Percentiles rank a stretch among this genome's conserved stretches.
These are phyloP conservation scores for Amanita phalloides DNA, from an alignment of 768 basidiomycete species.

Conservation along the genomic window DNA sequence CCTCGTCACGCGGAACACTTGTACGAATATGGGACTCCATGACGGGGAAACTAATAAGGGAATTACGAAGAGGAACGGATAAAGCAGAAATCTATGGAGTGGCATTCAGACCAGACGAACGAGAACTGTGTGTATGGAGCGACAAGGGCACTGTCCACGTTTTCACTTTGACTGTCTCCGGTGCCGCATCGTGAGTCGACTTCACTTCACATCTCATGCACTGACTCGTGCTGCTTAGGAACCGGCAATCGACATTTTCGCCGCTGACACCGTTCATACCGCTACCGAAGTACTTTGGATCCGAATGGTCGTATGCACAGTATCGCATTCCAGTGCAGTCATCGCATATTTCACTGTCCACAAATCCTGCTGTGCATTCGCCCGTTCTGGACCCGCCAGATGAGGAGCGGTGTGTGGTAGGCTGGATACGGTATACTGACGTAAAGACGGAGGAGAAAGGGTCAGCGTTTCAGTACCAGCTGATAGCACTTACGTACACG, in stretches of 20 bases:
- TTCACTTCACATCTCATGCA: constrained; percentile 1
- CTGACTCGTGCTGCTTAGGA: constrained; percentile 29
- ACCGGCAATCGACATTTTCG: constrained; percentile 78
- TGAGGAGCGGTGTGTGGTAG: constrained; percentile 79
- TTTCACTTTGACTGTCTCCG: constrained; percentile 63
- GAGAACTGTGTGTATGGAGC: constrained; percentile 84
- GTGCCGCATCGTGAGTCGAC: constrained; percentile 44
- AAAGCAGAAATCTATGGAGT: constrained; percentile 89
- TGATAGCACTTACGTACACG: constrained; percentile 76
- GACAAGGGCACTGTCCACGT: constrained; percentile 94
- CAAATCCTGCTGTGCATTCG: constrained; percentile 45
- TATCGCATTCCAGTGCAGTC: constrained; percentile 83
- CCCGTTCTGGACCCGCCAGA: constrained; percentile 54
- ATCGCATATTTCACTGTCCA: constrained; percentile 69
- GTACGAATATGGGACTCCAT: constrained; percentile 78
- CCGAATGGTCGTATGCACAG: constrained; percentile 95
- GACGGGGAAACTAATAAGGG: constrained; percentile 63
- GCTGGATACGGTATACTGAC: constrained; percentile 60
- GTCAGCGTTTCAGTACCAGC: constrained; percentile 46
- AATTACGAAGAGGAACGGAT: constrained; percentile 80
- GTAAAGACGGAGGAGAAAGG: constrained; percentile 21
- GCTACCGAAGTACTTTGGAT: constrained; percentile 84
- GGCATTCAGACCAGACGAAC: constrained; percentile 78
- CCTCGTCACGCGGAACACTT: constrained; percentile 75
- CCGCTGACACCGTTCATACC: constrained; percentile 72